Evolutionary conservation across 1,284 basidiomycete genomes (phyloP), one percentile per base, ranked within the genome.

Genomic region (Macrocybe sp.): DNA sequence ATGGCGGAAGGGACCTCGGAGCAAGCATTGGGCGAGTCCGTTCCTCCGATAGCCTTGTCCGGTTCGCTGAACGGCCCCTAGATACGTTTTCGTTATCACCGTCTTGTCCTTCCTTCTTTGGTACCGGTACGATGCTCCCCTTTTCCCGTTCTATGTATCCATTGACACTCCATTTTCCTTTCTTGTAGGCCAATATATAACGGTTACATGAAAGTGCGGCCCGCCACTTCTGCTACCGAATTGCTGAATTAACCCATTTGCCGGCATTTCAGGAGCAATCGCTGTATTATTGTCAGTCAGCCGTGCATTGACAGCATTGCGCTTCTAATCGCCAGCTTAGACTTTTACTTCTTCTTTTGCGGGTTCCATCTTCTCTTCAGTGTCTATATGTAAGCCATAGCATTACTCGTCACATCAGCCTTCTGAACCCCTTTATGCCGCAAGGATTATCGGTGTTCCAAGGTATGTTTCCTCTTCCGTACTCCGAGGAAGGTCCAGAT

Each of bases 361-460:
- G 95, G 92, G 32, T 97, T 89, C 76, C 94, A 99, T 69, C 74
- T 98, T 49, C 72, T 91, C 35, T 97, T 89, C 73, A 89, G 89
- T 52, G 64, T 93, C 60, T 95, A 91, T 70, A 89, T 91, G 88
- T 88, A 62, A 70, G 83, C 53, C 55, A 6, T 33, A 33, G 11
- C 54, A 44, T 54, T 55, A 48, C 50, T 34, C 46, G 39, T 38
- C 36, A 50, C 47, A 42, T 58, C 50, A 48, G 59, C 41, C 51
- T 50, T 41, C 51, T 49, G 40, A 48, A 39, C 37, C 52, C 57
- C 62, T 57, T 60, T 56, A 46, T 57, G 54, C 56, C 53, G 63
- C 61, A 60, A 92, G 90, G 89, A 84, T 89, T 62, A 83, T 94
- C 59, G 91, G 91, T 52, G 85, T 92, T 54, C 90, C 89, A 57